phyloP scores from a whole-genome alignment of 768 basidiomycete species.

The Tylopilus intermedius region DNA sequence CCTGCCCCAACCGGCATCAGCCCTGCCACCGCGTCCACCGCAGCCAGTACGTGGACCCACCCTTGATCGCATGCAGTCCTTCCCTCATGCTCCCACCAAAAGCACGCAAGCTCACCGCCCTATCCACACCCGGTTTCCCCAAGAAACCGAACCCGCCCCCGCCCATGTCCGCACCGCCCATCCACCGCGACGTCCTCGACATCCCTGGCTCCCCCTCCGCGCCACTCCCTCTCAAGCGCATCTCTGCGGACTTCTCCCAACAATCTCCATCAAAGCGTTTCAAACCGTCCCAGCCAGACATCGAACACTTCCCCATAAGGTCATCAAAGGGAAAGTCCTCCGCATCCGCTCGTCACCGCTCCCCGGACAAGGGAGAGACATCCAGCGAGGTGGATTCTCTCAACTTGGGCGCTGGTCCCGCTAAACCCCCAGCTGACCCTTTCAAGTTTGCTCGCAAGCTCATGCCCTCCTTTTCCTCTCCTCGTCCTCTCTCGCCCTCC shows the following conservation, averaged over 20 bases:
- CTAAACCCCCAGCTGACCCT: constrained; percentile 11
- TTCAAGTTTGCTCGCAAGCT: constrained; percentile 17
- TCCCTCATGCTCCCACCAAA: constrained; percentile 6
- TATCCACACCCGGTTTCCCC: constrained; percentile 44
- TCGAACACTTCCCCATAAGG: constrained; percentile 22
- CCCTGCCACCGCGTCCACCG: neutral
- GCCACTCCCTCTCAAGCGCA: constrained; percentile 28
- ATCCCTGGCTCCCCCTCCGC: constrained; percentile 10
- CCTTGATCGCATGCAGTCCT: neutral
- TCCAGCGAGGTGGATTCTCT: constrained; percentile 24
- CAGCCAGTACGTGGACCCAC: constrained; percentile 8
- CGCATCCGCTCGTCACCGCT: constrained; percentile 9
- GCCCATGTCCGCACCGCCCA: constrained; percentile 10
- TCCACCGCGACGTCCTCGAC: constrained; percentile 13
- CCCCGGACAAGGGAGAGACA: constrained; percentile 13
- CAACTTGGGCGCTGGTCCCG: constrained; percentile 9
- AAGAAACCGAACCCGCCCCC: constrained; percentile 14
- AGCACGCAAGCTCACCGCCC: constrained; percentile 37
- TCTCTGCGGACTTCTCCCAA: constrained; percentile 20
- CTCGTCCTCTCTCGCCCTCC: constrained; percentile 1
- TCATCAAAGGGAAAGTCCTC: constrained; percentile 3
- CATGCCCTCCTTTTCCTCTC: neutral
- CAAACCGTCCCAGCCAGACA: constrained; percentile 20
- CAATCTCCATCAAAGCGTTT: constrained; percentile 29
- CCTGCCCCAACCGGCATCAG: constrained; percentile 27